A percentile compares a stretch with the other conserved stretches of the same genome.
Evolutionary conservation across 805 yeast genomes (phyloP).

Genomic region (Candida lessepsii): DNA sequence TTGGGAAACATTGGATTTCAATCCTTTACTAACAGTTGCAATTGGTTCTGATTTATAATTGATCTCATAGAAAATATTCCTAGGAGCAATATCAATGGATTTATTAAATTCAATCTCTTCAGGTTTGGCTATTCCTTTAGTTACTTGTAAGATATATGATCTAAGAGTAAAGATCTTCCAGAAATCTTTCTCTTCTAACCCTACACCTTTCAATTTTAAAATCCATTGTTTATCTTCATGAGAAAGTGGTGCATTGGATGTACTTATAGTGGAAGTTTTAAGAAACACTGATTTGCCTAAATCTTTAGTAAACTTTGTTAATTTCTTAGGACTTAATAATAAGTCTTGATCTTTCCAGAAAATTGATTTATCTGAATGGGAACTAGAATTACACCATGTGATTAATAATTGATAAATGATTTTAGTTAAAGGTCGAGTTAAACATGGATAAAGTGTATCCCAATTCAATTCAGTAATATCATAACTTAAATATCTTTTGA

Average conservation of each 20-base stretch:
- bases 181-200: slow-evolving; percentile 65
- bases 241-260: slow-evolving; percentile 39
- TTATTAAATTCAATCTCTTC: slow-evolving; percentile 2
- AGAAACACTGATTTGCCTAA: slow-evolving; percentile 33
- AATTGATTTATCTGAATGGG: slow-evolving; percentile 49
- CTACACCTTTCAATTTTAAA: slow-evolving; percentile 68
- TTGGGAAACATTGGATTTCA: slow-evolving; percentile 20
- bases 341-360: slow-evolving; percentile 65
- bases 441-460: slow-evolving; percentile 63
- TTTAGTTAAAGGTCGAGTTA: slow-evolving; percentile 57
- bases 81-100: slow-evolving; percentile 19
- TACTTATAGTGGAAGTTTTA: background rate
- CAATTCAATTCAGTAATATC: slow-evolving; percentile 71
- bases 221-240: slow-evolving; percentile 72
- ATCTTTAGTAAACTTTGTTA: slow-evolving; percentile 30
- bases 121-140: slow-evolving; percentile 28
- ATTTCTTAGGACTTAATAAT: slow-evolving; percentile 16
- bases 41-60: slow-evolving; percentile 36
- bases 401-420: slow-evolving; percentile 12
- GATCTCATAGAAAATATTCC: slow-evolving; percentile 39
- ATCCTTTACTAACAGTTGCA: slow-evolving; percentile 18
- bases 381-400: slow-evolving; percentile 25
- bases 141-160: slow-evolving; percentile 62
- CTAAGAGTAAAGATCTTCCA: slow-evolving; percentile 81
- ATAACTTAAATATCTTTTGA: slow-evolving; percentile 72